Evolutionary conservation across 352 stramenopile genomes (phyloP), one percentile per base, ranked within the genome.

Genomic region (Pythium coloratum): DNA sequence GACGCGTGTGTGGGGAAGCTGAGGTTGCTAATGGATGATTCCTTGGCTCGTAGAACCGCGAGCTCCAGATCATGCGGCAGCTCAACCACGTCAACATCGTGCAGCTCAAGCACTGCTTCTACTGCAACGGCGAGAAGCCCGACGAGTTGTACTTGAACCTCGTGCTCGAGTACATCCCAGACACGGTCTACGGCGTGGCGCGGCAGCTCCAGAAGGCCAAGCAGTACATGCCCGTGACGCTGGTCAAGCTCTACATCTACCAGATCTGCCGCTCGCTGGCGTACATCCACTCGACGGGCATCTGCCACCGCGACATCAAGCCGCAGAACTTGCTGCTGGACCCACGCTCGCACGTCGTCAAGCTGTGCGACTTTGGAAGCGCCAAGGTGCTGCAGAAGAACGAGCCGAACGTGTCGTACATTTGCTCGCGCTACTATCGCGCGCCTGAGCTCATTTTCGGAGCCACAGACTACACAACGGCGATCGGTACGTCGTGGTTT

Each of bases 221-320:
- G 74, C 94, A 98, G 70, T 88, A 97, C 62, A 95, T 99, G 76
- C 97, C 97, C 38, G 78, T 99, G 40, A 77, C 99, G 54, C 97
- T 98, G 62, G 97, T 99, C 49, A 99, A 99, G 83, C 82, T 99
- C n/a, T 99, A 99, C 84, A 97, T 99, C 46, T 99, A 99, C 81
- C 98, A 99, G 83, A 97, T 99, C 46, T 99, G 92, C 58, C 88
- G 97, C 53, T 92, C 97, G 18, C 77, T 99, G 53, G 96, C 94
- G 16, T 99, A 99, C 81, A 99, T 99, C 70, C 98, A 99, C 73
- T 88, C 88, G 6, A 89, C 96, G 34, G 97, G 97, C 42, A 99
- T 99, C 64, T 99, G 97, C 74, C 97, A 99, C 76, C 91, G 97
- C 42, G 98, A 99, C 76, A 99, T 99, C 73, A 99, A 99, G 81